Conservation (phyloP, 2,329 filamentous ascomycete species). For the Rugonectria rugulosa region DNA sequence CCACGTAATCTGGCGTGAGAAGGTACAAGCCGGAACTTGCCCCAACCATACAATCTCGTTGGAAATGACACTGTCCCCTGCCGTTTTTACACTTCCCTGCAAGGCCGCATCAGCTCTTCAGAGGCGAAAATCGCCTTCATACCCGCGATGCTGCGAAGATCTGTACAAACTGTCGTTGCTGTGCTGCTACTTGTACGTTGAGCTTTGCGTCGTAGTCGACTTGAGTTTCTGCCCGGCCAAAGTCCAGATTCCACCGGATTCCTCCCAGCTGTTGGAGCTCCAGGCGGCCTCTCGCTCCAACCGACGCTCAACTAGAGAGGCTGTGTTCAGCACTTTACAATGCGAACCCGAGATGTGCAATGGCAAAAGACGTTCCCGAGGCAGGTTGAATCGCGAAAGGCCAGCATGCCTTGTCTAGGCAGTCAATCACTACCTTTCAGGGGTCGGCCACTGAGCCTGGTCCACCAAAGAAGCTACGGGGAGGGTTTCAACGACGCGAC, state of each 20-base stretch:
- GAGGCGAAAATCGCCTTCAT: neutral
- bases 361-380: neutral
- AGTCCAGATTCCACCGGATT: neutral
- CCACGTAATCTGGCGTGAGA: neutral
- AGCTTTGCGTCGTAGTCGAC: neutral
- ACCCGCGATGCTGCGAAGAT: neutral
- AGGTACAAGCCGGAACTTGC: conserved; percentile 3
- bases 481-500: neutral
- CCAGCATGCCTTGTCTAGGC: conserved; percentile 4
- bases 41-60: conserved; percentile 4
- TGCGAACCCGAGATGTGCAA: neutral
- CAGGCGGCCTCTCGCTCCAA: conserved; percentile 31
- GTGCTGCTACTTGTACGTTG: no score
- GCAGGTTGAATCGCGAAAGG: conserved; percentile 4
- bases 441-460: neutral
- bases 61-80: conserved; percentile 7
- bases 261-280: neutral
- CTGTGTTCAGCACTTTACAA: conserved; percentile 26
- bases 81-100: conserved; percentile 11
- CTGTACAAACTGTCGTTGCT: neutral
- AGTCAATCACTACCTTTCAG: neutral
- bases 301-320: conserved; percentile 28
- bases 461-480: neutral
- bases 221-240: neutral
- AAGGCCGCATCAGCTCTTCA: neutral